Evolutionary conservation across 2,329 filamentous ascomycete genomes (phyloP), one percentile per base, ranked within the genome.

Genomic region (Pyrenophora seminiperda): DNA sequence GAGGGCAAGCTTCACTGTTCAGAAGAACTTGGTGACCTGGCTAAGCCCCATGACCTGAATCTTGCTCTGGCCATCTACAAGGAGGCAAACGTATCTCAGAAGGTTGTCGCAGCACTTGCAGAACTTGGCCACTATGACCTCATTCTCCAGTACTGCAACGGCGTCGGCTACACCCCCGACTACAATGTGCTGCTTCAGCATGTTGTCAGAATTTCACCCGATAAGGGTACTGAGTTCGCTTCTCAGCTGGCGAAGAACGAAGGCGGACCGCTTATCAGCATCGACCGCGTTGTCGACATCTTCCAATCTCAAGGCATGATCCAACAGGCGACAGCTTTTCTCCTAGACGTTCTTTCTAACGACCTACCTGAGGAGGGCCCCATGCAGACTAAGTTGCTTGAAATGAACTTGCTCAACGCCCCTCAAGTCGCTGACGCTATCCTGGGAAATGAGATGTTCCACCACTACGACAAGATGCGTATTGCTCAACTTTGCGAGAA

Each of bases 301-400:
- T 99, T 99, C 86, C 89, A 97, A 75, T 92, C 92, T 7, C 94
- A 99, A 75, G 92, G 91, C 67, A 94, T 97, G 91, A 84, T 97
- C 41, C 95, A 97, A 73, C 91, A 96, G 75, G 93, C 93, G 6
- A 99, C 95, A 2, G 92, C 93, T n/a, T 99, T 99, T 83, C 78
- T 99, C 42, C 83, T 99, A 19, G 94, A 99, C 75, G 93, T 92
- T 2, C 83, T 99, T 27, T 94, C 96, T 74, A 91, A 94, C 62
- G 97, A 99, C 78, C 88, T 87, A 65, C 91, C 91, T 0, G 94
- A 99, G 74, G 92, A 99, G 70, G 93, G 87, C 31, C 87, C 93
- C 61, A 81, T 99, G 31, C 94, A 99, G 76, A 99, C 95, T 17
- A 88, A 94, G 53, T 82, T 99, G 3, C 79, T 99, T 47, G 95